Evolutionary conservation across 805 yeast genomes (phyloP).

Genomic region (Cephaloascus albidus): DNA sequence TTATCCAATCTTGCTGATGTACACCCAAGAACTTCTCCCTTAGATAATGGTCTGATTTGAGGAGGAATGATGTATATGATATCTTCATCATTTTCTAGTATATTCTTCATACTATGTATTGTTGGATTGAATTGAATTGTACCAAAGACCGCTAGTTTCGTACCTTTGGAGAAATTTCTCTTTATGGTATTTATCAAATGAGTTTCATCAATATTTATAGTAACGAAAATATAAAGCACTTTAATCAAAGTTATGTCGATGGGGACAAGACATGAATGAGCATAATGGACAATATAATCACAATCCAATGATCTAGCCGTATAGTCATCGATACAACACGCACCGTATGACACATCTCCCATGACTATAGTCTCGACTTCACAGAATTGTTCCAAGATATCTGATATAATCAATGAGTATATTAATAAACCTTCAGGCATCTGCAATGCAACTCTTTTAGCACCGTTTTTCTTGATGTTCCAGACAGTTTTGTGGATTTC

Average conservation of each 20-base stretch:
- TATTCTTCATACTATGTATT: conserved; percentile 65
- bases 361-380: conserved; percentile 79
- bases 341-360: conserved; percentile 99
- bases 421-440: conserved; percentile 96
- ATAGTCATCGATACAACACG: conserved; percentile 95
- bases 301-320: conserved; percentile 91
- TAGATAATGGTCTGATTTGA: conserved; percentile 84
- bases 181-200: conserved; percentile 74
- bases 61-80: conserved; percentile 69
- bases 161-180: conserved; percentile 55
- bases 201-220: conserved; percentile 77
- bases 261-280: conserved; percentile 95
- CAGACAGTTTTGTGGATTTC: conserved; percentile 94
- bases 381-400: conserved; percentile 88
- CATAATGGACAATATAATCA: conserved; percentile 92
- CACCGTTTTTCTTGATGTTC: conserved; percentile 70
- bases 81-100: conserved; percentile 40
- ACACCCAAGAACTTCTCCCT: conserved; percentile 95
- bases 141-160: conserved; percentile 78
- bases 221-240: conserved; percentile 91
- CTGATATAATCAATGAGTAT: conserved; percentile 82
- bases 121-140: conserved; percentile 97
- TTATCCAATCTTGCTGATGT: conserved; percentile 77
- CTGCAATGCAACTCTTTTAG: conserved; percentile 84
- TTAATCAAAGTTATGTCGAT: conserved; percentile 85